Evolutionary conservation across 129 eudicot species (phyloP).

Genomic region (Lactuca saligna): DNA sequence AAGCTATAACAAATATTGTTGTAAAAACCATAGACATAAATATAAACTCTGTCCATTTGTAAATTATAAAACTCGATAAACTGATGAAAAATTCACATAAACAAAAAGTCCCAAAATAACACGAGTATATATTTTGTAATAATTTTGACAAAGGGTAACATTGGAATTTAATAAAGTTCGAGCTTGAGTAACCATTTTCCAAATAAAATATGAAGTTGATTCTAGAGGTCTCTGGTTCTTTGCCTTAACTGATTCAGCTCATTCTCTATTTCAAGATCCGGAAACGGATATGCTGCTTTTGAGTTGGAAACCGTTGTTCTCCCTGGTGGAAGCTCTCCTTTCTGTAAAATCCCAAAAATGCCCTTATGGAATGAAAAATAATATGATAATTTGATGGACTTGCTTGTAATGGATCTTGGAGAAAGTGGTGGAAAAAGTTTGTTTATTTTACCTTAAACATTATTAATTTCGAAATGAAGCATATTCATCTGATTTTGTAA

Average conservation of each 20-base stretch:
- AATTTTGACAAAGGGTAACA: constrained; percentile 6
- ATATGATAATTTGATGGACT: not conserved
- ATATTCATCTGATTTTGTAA: no score
- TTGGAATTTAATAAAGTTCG: no score
- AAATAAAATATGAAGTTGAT: constrained; percentile 28
- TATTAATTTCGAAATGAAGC: not conserved
- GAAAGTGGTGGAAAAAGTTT: no score
- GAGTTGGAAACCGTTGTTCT: constrained; percentile 47
- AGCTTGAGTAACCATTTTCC: constrained; percentile 2
- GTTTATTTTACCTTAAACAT: no score
- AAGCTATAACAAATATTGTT: no score
- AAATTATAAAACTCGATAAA: no score
- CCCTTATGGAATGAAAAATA: no score
- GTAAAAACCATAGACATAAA: no score
- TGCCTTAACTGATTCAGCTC: constrained; percentile 80
- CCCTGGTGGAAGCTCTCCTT: constrained; percentile 93
- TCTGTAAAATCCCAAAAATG: constrained; percentile 39
- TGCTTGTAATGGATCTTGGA: no score
- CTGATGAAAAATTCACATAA: not conserved
- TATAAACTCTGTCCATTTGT: no score
- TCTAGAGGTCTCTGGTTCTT: constrained; percentile 55
- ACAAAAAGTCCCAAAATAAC: not conserved
- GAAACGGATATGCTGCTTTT: constrained; percentile 59
- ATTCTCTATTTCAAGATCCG: constrained; percentile 71
- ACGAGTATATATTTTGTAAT: not conserved